Evolutionary conservation across 73 alveolate genomes (phyloP), one percentile per base, ranked within the genome.

Genomic region (Loxodes magnus): DNA sequence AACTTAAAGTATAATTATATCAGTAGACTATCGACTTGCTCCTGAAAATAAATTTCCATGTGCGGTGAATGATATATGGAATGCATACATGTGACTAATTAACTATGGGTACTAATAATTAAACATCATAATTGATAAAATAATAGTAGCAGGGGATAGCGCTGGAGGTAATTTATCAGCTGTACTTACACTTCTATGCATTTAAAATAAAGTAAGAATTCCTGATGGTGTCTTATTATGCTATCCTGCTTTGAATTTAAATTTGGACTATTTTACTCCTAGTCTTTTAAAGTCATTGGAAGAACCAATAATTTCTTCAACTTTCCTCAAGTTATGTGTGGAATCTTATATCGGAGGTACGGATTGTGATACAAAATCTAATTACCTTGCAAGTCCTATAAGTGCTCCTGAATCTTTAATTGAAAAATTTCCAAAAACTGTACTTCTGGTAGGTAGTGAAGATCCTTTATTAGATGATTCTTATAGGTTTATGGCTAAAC

Each of bases 111-210:
- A 82, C 31, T 64, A 43, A 9, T 49, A 64, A 31, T 63, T 93
- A 29, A 80, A n/a, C n/a, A n/a, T n/a, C n/a, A n/a, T n/a, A n/a
- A n/a, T n/a, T n/a, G n/a, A n/a, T n/a, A n/a, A n/a, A n/a, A n/a
- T n/a, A n/a, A n/a, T n/a, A n/a, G n/a, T n/a, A n/a, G 90, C 71
- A 27, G 99, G 99, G n/a, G 99, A 92, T 74, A 79, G 96, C 33
- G 99, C 99, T 1, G 99, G 99, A 4, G 99, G 99, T 20, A 91
- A 90, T 62, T 65, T 91, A 38, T 70, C 51, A 33, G 74, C 71
- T 17, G 92, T 84, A 2, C 26, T 79, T 6, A 67, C 90, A 1
- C 37, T 64, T 3, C 48, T 75, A 60, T 56, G 70, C 30, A 78
- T 84, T 21, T 58, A 63, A 35, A 29, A 71, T 43, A 66, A 78